phyloP scores from a whole-genome alignment of 768 basidiomycete genomes.

The Erythrobasidium yunnanense region DNA sequence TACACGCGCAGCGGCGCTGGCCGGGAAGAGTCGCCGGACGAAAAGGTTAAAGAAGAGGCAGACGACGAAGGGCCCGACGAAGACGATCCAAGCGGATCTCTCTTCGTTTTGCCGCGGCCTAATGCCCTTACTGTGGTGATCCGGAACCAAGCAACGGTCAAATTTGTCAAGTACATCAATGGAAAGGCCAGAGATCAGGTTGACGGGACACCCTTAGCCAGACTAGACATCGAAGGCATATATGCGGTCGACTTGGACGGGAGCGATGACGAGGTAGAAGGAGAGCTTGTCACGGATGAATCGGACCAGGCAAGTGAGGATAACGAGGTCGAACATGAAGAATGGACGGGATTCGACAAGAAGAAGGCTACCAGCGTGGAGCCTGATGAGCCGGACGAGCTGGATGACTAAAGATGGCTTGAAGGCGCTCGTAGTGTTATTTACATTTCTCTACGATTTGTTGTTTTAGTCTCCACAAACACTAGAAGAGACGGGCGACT shows the following conservation, averaged over 20 bases:
- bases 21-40: not conserved
- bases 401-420: not conserved
- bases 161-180: constrained; percentile 4
- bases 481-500: too few species aligned
- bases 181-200: not conserved
- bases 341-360: not conserved
- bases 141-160: not conserved
- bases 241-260: not conserved
- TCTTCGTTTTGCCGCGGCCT: not conserved
- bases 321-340: not conserved
- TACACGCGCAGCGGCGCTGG: not conserved
- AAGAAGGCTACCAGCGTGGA: not conserved
- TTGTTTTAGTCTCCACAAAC: too few species aligned
- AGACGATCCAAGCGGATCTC: not conserved
- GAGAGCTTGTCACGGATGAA: not conserved
- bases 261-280: not conserved
- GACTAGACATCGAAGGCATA: not conserved
- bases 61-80: not conserved
- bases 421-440: too few species aligned
- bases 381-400: not conserved
- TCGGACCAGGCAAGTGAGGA: not conserved
- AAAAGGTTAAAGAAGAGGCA: not conserved
- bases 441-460: too few species aligned
- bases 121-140: not conserved
- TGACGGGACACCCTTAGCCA: not conserved